These are phyloP conservation scores for Quercus rubra DNA, from an alignment of 306 rosid species.

Conservation along the genomic window DNA sequence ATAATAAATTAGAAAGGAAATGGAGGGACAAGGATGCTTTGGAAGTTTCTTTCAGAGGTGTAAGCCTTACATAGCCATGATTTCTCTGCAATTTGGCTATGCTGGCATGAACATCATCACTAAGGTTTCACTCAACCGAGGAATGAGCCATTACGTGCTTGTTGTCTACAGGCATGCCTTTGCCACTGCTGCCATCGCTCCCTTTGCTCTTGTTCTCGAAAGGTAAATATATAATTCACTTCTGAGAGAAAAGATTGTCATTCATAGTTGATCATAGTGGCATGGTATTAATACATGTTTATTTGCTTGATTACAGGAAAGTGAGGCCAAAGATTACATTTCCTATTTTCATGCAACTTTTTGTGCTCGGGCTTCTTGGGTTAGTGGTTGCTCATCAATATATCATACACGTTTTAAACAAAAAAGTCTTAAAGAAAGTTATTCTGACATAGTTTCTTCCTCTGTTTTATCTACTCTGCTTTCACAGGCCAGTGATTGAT, in stretches of 20 bases:
- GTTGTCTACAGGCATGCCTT: constrained; percentile 89
- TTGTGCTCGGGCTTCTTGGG: constrained; percentile 89
- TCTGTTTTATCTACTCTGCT: background rate
- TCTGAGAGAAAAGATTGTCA: background rate
- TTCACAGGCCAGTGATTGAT: constrained; percentile 80
- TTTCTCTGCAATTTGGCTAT: constrained; percentile 80
- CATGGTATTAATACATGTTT: constrained; percentile 11
- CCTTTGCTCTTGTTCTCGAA: constrained; percentile 88
- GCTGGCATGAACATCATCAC: constrained; percentile 97
- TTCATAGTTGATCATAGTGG: background rate
- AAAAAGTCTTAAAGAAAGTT: background rate
- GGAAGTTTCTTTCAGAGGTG: constrained; percentile 39
- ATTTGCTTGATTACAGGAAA: constrained; percentile 46
- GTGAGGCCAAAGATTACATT: constrained; percentile 79
- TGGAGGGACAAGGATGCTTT: constrained; percentile 40
- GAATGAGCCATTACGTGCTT: constrained; percentile 91
- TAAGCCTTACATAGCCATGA: constrained; percentile 89
- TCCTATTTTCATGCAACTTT: constrained; percentile 59
- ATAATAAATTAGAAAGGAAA: constrained; percentile 25
- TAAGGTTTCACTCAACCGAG: constrained; percentile 76
- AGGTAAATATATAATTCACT: constrained; percentile 34
- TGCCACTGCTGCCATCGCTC: constrained; percentile 83
- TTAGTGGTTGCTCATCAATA: constrained; percentile 24
- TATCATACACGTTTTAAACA: background rate
- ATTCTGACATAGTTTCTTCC: background rate